A percentile compares a stretch with the other conserved stretches of the same genome.
Evolutionary conservation across 2,329 filamentous ascomycete genomes (phyloP).

Genomic region (Aschersonia sp.): DNA sequence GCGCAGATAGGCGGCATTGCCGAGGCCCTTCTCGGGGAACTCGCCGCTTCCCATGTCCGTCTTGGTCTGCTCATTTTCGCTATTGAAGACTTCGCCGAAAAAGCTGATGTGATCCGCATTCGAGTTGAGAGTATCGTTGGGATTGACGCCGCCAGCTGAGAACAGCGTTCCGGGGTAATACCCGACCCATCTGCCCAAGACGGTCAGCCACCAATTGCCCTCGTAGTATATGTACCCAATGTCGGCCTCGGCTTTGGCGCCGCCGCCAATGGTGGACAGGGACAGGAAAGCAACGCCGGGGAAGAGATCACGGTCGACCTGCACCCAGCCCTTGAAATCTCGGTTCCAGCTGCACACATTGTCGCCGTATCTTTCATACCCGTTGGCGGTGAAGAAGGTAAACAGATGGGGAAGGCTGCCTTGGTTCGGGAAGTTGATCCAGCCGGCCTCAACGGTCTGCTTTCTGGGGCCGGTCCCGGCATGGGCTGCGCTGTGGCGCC

Average conservation of each 20-base stretch:
- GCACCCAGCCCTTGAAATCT: conserved; percentile 9
- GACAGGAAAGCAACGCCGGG: conserved; percentile 6
- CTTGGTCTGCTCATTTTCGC: conserved; percentile 5
- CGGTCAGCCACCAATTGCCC: conserved; percentile 10
- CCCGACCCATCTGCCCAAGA: conserved; percentile 6
- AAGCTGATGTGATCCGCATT: conserved; percentile 6
- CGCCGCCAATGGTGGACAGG: conserved; percentile 6
- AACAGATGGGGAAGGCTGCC: conserved; percentile 7
- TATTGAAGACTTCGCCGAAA: conserved; percentile 10
- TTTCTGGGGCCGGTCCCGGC: conserved; percentile 2
- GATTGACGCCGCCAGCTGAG: conserved; percentile 1
- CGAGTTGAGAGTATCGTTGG: conserved; percentile 4
- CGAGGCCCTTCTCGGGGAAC: conserved; percentile 8
- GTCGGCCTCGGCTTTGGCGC: conserved; percentile 6
- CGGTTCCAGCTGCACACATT: conserved; percentile 8
- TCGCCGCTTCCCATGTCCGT: conserved; percentile 11
- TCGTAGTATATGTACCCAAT: conserved; percentile 4
- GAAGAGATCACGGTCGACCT: conserved; percentile 6
- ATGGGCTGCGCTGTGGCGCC: conserved; percentile 4
- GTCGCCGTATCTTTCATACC: conserved; percentile 6
- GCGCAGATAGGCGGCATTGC: conserved; percentile 7
- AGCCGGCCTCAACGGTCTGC: conserved; percentile 10
- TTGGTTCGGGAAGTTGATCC: conserved; percentile 9
- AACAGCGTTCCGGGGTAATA: conserved; percentile 9
- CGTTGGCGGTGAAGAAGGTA: conserved; percentile 9